Evolutionary conservation across 805 yeast species (phyloP).

Genomic region (Millerozyma miso): DNA sequence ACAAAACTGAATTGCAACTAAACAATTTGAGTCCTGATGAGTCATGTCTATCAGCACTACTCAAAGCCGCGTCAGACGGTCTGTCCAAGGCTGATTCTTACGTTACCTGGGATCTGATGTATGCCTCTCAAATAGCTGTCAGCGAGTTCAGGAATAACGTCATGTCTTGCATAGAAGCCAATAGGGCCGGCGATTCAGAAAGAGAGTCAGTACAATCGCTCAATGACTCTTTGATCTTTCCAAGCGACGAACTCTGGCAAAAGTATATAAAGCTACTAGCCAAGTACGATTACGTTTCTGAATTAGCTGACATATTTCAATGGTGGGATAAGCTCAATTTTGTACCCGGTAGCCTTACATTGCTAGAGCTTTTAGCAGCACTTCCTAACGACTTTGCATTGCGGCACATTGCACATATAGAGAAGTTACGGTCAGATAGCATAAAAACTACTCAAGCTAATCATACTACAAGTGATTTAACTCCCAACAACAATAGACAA

Average conservation of each 20-base stretch:
- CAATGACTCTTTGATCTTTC: conserved; percentile 27
- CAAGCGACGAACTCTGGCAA: conserved; percentile 46
- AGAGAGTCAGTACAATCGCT: conserved; percentile 4
- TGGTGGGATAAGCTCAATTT: conserved; percentile 52
- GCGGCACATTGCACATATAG: conserved; percentile 34
- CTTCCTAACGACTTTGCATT: conserved; percentile 35
- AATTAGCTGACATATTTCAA: conserved; percentile 46
- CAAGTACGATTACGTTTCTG: conserved; percentile 43
- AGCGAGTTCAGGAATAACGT: conserved; percentile 50
- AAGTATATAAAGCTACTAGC: conserved; percentile 50
- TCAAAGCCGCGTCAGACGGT: conserved; percentile 41
- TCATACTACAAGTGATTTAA: neutral
- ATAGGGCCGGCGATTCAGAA: conserved; percentile 8
- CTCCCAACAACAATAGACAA: conserved; percentile 1
- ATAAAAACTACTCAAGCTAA: neutral
- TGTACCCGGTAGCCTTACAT: conserved; percentile 36
- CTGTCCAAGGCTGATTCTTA: conserved; percentile 10
- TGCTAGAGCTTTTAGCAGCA: conserved; percentile 35
- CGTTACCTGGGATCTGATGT: conserved; percentile 45
- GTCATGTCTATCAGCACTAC: conserved; percentile 37
- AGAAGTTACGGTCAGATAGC: conserved; percentile 17
- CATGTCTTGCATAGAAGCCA: conserved; percentile 2
- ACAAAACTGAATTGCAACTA: conserved; percentile 17
- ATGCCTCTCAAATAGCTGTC: conserved; percentile 58
- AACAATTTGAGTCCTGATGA: conserved; percentile 21